These are phyloP conservation scores for thale cress (Arabidopsis thaliana) DNA, from an alignment of 345 rosid species.

Conservation along the genomic window DNA sequence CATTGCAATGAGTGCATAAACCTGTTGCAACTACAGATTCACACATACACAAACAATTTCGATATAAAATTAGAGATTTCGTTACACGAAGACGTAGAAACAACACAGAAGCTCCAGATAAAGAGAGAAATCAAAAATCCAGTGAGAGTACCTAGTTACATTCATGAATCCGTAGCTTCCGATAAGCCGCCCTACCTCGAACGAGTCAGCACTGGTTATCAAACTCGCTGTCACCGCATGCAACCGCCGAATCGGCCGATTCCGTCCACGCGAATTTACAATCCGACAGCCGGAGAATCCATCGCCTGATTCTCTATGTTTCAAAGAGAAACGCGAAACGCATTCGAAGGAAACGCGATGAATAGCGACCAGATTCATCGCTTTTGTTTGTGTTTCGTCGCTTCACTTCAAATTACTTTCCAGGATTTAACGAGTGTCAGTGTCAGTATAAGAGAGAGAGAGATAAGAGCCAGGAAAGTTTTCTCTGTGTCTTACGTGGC, in stretches of 20 bases:
- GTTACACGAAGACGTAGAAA: too few relatives aligned
- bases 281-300: constrained; percentile 38
- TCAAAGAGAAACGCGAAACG: constrained; percentile 40
- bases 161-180: constrained; percentile 97
- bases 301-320: constrained; percentile 19
- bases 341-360: constrained; percentile 38
- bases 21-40: background rate
- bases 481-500: constrained; percentile 39
- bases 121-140: background rate
- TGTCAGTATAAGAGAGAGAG: background rate
- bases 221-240: constrained; percentile 61
- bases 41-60: background rate
- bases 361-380: constrained; percentile 45
- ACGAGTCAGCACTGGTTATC: constrained; percentile 72
- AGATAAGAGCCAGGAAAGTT: constrained; percentile 22
- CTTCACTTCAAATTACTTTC: constrained; percentile 1
- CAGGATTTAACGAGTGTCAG: constrained; percentile 8
- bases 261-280: constrained; percentile 28
- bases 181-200: constrained; percentile 87
- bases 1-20: background rate
- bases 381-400: background rate
- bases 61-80: too few relatives aligned
- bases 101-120: background rate
- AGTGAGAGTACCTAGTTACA: constrained; percentile 67
- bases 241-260: constrained; percentile 43